Base-by-base conservation (phyloP, 2,329 filamentous ascomycete species). In the Orbilia oligospora region DNA sequence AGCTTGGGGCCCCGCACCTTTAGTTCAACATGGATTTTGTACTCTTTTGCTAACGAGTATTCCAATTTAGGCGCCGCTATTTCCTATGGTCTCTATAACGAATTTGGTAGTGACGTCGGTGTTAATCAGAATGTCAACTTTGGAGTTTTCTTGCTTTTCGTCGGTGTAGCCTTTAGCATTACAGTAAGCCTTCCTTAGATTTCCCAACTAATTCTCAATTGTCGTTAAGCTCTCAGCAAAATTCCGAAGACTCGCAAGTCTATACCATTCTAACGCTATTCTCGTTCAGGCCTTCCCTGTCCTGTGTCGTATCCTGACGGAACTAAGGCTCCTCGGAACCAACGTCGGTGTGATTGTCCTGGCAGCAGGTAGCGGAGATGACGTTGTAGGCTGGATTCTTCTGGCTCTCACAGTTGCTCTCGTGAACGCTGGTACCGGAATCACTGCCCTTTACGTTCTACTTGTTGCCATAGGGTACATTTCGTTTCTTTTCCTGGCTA, bases 101-200 rank as follows among this genome's bases (percentile, higher is more conserved):
- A 94, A 73, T 97, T 97, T 82, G 86, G 86, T 5, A 81, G 86
- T 76, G 90, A 91, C 65, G 12, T n/a, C 14, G 76, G 80, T 6
- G 58, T 73, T 18, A 44, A 82, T 5, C 86, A 88, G 27, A 84
- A 84, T 46, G 81, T 85, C 18, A 82, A 84, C 24, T 89, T 89
- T 76, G 87, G 86, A 63, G 85, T 87, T 9, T 89, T 82, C 66
- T 67, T 82, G 84, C 87, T 94, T 20, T 98, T 98, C 83, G 93
- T 97, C 80, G 95, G 94, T 84, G 94, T 97, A 67, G 95, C 95
- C 0, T 91, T 97, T 84, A 92, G 94, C 22, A 98, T 97, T 81
- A 97, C 95, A 0, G 93, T 89, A 83, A 81, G 67, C 10, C 12
- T 20, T 16, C 9, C 12, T 14, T 12, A 27, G 4, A 5, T 46